Evolutionary conservation across 108 stramenopile species (phyloP), one percentile per base, ranked within the genome.

Genomic region (Cyclotella atomus): DNA sequence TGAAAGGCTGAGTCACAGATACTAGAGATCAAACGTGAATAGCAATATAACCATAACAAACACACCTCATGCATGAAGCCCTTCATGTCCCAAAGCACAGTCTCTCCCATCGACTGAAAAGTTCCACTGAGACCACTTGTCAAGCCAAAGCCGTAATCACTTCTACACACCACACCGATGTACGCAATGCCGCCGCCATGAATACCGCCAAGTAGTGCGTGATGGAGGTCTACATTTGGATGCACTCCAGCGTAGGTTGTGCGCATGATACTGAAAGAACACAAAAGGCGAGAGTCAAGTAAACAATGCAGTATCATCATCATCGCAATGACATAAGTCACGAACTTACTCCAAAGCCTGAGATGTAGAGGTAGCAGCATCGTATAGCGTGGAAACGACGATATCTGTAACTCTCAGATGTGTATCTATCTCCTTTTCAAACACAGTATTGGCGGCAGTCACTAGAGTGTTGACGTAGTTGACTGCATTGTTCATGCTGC

Each of bases 71-170:
- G 67, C 67, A 57, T 57, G 24, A 53, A 52, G 21, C 23, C 70
- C 59, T 34, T 61, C 70, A 71, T 71, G 29, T 71, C 70, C 70
- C 70, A 71, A 32, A 71, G 19, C 15, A 53, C 61, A 1, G 57
- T 14, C 57, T 34, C 15, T 2, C 30, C 28, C 28, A 59, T 19
- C 1, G 52, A 52, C n/a, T 10, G 15, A 23, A 59, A 59, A 32
- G 15, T 59, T 33, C 57, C 57, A 35, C 33, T 35, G 30, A 59
- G n/a, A 30, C 57, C 57, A 30, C 57, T 23, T 2, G 57, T 59
- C 29, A 59, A 35, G 19, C 57, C 33, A 25, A 71, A 71, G 15
- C 70, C 70, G 6, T n/a, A 38, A 8, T 57, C 32, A 19, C 34
- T 32, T 0, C 32, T 8, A 57, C 70, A 71, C 2, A 71, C 17